Conservation (phyloP, 148 eudicot species). For the Rheum nobile region DNA sequence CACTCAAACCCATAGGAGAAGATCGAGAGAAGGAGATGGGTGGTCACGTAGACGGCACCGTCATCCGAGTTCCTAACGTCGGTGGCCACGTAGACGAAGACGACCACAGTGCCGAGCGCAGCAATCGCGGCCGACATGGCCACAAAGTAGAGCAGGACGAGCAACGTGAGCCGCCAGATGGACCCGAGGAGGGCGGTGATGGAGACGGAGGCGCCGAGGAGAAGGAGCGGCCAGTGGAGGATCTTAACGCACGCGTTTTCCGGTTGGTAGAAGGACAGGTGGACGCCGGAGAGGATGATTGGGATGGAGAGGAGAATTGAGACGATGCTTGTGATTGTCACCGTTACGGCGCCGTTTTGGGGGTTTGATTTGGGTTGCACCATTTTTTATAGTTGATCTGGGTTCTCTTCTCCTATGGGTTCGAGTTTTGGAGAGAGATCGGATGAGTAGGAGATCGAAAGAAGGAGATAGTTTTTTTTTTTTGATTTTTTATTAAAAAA, state of each 20-base stretch:
- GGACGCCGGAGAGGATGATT: conserved; percentile 1
- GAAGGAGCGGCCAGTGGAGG: conserved; percentile 1
- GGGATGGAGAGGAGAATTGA: conserved; percentile 3
- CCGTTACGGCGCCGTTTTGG: neutral
- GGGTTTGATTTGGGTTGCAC: neutral
- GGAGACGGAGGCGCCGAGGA: conserved; percentile 1
- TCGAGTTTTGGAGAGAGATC: conserved; percentile 1
- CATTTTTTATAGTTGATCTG: neutral
- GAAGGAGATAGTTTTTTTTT: too few relatives aligned
- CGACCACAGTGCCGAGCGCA: neutral
- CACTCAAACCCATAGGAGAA: too few relatives aligned
- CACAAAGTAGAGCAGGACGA: neutral
- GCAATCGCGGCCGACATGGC: neutral
- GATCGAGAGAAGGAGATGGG: too few relatives aligned
- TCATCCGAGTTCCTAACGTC: neutral
- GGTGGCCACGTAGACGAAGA: neutral
- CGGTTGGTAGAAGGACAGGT: neutral
- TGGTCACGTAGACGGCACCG: too few relatives aligned
- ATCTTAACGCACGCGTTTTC: neutral
- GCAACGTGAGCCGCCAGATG: conserved; percentile 4
- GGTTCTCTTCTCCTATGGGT: conserved; percentile 2
- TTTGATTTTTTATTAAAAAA: too few relatives aligned
- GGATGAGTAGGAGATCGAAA: too few relatives aligned
- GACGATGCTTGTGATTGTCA: neutral
- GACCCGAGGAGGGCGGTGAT: neutral